Evolutionary conservation across 2,329 filamentous ascomycete species (phyloP).

Genomic region (Massarina eburnea): DNA sequence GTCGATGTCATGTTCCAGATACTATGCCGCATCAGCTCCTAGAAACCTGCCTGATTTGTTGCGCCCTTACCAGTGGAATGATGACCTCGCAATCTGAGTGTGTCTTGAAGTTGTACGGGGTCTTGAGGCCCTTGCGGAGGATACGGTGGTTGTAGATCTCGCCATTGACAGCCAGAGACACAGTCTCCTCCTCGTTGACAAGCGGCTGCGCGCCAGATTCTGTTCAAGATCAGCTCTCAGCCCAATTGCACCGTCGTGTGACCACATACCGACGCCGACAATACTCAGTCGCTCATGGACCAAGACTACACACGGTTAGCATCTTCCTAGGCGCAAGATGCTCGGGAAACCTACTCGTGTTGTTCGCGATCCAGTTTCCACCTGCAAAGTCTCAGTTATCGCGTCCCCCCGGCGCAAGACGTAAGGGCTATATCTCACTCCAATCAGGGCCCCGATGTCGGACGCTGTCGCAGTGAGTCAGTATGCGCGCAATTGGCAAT

Average conservation of each 20-base stretch:
- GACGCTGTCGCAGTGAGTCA: constrained; percentile 61
- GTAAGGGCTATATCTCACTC: constrained; percentile 66
- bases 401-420: constrained; percentile 31
- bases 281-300: constrained; percentile 98
- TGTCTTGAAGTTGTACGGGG: constrained; percentile 94
- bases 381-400: constrained; percentile 56
- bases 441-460: constrained; percentile 97
- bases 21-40: constrained; percentile 56
- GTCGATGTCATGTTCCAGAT: constrained; percentile 87
- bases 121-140: constrained; percentile 82
- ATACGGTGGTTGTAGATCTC: constrained; percentile 99
- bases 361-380: constrained; percentile 84
- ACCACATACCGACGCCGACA: constrained; percentile 81
- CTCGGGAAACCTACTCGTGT: constrained; percentile 68
- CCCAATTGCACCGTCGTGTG: constrained; percentile 25
- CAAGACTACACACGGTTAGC: constrained; percentile 58
- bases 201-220: constrained; percentile 95
- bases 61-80: constrained; percentile 78
- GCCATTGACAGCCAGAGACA: constrained; percentile 95
- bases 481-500: constrained; percentile 15
- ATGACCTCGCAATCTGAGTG: constrained; percentile 99
- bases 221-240: constrained; percentile 43
- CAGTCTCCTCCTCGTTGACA: constrained; percentile 83
- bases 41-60: not conserved
- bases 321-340: constrained; percentile 11